Conservation (phyloP, 176 grass and related monocot genomes). For the Carex littledalei region DNA sequence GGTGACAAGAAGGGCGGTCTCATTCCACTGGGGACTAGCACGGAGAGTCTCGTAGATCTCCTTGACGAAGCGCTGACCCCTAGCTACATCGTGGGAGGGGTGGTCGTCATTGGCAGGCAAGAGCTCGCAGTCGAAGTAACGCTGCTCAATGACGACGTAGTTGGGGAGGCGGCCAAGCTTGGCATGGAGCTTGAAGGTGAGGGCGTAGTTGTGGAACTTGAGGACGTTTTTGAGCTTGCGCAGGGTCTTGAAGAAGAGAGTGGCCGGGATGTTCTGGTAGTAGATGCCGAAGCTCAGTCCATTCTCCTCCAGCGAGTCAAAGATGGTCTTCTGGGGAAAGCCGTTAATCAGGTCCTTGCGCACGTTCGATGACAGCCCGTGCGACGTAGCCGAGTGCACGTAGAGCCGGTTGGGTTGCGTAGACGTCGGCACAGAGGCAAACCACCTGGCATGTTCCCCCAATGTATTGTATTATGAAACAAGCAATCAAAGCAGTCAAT, state of each 20-base stretch:
- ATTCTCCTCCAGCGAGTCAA: constrained; percentile 72
- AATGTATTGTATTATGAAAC: too few species aligned
- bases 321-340: constrained; percentile 95
- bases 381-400: constrained; percentile 83
- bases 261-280: constrained; percentile 89
- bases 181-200: constrained; percentile 82
- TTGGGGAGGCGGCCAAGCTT: constrained; percentile 60
- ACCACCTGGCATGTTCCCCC: constrained; percentile 38
- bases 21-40: constrained; percentile 87
- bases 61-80: constrained; percentile 74
- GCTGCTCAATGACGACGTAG: constrained; percentile 81
- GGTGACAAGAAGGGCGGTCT: constrained; percentile 67
- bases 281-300: constrained; percentile 77
- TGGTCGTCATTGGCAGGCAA: constrained; percentile 85
- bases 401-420: constrained; percentile 93
- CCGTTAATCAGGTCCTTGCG: constrained; percentile 88
- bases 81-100: constrained; percentile 71
- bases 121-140: constrained; percentile 72
- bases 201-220: constrained; percentile 86
- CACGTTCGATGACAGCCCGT: constrained; percentile 81
- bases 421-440: constrained; percentile 80
- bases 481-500: too few species aligned
- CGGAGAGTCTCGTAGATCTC: constrained; percentile 86
- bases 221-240: constrained; percentile 60
- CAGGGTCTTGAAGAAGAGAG: constrained; percentile 82